These are phyloP conservation scores for Talaromyces nanjingensis DNA, from an alignment of 495 filamentous ascomycete species.

Conservation along the genomic window DNA sequence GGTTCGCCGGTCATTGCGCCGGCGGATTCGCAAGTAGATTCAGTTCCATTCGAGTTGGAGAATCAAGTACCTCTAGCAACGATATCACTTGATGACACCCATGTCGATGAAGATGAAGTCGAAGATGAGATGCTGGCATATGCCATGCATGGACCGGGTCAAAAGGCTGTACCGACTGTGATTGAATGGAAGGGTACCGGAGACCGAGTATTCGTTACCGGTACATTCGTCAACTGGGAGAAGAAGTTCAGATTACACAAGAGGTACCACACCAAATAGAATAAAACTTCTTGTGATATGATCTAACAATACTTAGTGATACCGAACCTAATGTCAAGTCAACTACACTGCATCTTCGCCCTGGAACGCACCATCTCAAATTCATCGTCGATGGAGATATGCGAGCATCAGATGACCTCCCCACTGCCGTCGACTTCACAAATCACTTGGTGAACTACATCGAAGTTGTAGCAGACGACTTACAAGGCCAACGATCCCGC, in stretches of 20 bases:
- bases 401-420: conserved; percentile 75
- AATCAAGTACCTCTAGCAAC: conserved; percentile 34
- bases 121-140: conserved; percentile 60
- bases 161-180: conserved; percentile 59
- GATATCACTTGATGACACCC: conserved; percentile 42
- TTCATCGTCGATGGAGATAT: conserved; percentile 94
- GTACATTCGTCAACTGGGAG: conserved; percentile 94
- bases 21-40: conserved; percentile 41
- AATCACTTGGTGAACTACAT: conserved; percentile 97
- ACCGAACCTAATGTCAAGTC: conserved; percentile 51
- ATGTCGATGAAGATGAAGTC: conserved; percentile 73
- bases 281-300: not conserved
- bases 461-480: conserved; percentile 78
- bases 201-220: conserved; percentile 90
- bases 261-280: conserved; percentile 45
- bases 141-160: conserved; percentile 44
- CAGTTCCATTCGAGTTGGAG: conserved; percentile 45
- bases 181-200: conserved; percentile 76
- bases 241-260: conserved; percentile 79
- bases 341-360: conserved; percentile 70
- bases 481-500: conserved; percentile 22
- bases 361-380: conserved; percentile 92
- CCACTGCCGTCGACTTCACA: conserved; percentile 93
- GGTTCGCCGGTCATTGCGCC: conserved; percentile 75
- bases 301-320: conserved; percentile 20